Conservation (phyloP, 2,329 filamentous ascomycete genomes). For the Botrytis byssoidea region DNA sequence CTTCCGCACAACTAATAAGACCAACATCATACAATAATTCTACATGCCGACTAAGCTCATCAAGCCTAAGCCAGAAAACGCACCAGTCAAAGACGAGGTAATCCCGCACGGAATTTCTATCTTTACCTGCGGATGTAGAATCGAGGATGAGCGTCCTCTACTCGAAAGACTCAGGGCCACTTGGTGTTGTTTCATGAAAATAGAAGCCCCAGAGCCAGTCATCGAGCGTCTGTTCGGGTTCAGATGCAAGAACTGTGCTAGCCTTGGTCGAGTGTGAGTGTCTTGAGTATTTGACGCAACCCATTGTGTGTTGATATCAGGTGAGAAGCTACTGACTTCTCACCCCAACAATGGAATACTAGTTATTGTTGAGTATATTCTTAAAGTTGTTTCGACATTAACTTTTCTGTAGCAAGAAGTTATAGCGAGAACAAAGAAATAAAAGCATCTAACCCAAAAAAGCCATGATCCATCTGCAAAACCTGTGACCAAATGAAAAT, state of each 20-base stretch:
- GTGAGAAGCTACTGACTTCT: not conserved
- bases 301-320: not conserved
- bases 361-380: not conserved
- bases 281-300: not conserved
- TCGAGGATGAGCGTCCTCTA: not conserved
- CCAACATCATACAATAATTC: not conserved
- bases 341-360: not conserved
- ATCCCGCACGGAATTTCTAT: not conserved
- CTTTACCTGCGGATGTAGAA: not conserved
- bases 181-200: not conserved
- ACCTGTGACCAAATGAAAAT: not conserved
- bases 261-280: not conserved
- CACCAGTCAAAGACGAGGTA: not conserved
- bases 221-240: not conserved
- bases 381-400: not conserved
- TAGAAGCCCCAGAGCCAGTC: not conserved
- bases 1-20: not conserved
- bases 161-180: not conserved
- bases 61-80: not conserved
- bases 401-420: too few relatives aligned
- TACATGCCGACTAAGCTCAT: not conserved
- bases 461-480: not conserved
- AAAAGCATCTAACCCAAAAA: not conserved
- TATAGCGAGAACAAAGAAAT: not conserved
- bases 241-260: not conserved